Evolutionary conservation across 345 rosid species (phyloP).

Genomic region (Rhizophora mangle): DNA sequence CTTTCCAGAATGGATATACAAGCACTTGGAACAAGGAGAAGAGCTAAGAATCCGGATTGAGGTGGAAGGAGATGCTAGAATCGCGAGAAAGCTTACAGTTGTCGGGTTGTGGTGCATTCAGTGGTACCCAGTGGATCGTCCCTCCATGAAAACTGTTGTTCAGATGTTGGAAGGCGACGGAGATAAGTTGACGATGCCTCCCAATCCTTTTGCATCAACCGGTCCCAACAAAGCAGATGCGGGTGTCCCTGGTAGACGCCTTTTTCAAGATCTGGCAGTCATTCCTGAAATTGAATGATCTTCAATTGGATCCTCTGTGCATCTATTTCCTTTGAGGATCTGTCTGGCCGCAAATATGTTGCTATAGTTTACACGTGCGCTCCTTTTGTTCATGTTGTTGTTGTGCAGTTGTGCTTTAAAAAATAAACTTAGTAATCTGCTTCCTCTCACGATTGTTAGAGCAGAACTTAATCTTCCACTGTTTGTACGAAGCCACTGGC

Average conservation of each 20-base stretch:
- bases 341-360: too few relatives aligned
- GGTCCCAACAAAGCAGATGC: neutral
- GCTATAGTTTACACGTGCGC: too few relatives aligned
- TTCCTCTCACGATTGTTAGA: too few relatives aligned
- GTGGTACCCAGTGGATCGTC: constrained; percentile 17
- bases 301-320: too few relatives aligned
- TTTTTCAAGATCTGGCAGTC: constrained; percentile 1
- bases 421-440: too few relatives aligned
- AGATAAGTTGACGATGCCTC: constrained; percentile 10
- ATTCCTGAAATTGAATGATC: constrained; percentile 9
- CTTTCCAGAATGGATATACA: constrained; percentile 20
- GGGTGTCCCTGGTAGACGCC: neutral
- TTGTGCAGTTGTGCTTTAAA: too few relatives aligned
- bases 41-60: constrained; percentile 2
- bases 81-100: constrained; percentile 11
- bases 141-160: constrained; percentile 12
- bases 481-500: too few relatives aligned
- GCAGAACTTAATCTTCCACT: too few relatives aligned
- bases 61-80: constrained; percentile 5
- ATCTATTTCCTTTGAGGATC: too few relatives aligned
- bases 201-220: constrained; percentile 2
- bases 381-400: too few relatives aligned
- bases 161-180: constrained; percentile 15
- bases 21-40: constrained; percentile 13
- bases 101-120: constrained; percentile 18